Conservation (phyloP, 2,329 filamentous ascomycete species). For the Aspergillus pseudotamarii region DNA sequence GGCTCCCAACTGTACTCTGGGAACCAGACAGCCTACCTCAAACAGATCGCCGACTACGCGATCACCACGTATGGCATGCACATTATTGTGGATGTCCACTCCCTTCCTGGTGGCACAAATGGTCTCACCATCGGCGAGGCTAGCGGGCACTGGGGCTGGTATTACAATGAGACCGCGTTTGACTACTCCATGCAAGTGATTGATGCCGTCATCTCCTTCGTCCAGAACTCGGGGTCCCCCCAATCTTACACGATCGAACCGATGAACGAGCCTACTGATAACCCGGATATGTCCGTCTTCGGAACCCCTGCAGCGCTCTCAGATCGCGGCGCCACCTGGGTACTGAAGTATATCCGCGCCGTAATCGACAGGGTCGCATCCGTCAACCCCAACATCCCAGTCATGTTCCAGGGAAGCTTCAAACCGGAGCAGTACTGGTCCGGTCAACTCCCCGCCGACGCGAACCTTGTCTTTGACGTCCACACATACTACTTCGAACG, state of each 20-base stretch:
- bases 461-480: conserved; percentile 30
- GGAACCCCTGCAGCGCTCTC: conserved; percentile 27
- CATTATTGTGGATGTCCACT: conserved; percentile 31
- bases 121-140: conserved; percentile 30
- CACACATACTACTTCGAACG: conserved; percentile 30
- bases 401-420: conserved; percentile 33
- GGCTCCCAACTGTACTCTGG: conserved; percentile 30
- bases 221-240: conserved; percentile 20
- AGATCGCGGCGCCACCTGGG: conserved; percentile 25
- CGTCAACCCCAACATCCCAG: conserved; percentile 21
- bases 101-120: conserved; percentile 30
- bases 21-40: conserved; percentile 23
- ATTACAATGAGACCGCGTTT: conserved; percentile 27
- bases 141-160: conserved; percentile 28
- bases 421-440: conserved; percentile 26
- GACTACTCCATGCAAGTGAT: conserved; percentile 26
- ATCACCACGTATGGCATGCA: conserved; percentile 29
- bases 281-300: conserved; percentile 24
- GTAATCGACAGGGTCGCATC: conserved; percentile 22
- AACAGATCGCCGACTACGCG: conserved; percentile 25
- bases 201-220: conserved; percentile 23
- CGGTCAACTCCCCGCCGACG: conserved; percentile 12
- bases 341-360: conserved; percentile 25
- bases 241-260: conserved; percentile 28
- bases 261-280: conserved; percentile 31